Evolutionary conservation across 805 yeast genomes (phyloP), one percentile per base, ranked within the genome.

Genomic region (Teunomyces tritomae): DNA sequence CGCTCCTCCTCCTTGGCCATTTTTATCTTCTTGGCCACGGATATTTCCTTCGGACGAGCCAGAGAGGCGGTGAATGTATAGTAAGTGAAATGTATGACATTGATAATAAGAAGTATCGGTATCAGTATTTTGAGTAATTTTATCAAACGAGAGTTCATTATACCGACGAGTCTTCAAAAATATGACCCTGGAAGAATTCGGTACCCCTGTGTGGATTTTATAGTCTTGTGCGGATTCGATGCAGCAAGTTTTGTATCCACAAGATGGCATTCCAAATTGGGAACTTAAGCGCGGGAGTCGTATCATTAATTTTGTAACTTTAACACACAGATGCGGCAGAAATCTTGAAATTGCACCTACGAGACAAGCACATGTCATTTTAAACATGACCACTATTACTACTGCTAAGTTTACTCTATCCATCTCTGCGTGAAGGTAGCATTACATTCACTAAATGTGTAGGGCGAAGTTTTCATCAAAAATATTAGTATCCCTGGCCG

Each of bases 101-200:
- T 48, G 29, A 48, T 13, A 14, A 48, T 13, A 6, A 48, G 40
- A 24, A 37, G 27, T n/a, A 37, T 26, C 7, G 40, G 40, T 11
- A 37, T 26, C 29, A 37, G 40, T 9, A 37, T 37, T 28, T 37
- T 37, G 2, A 37, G 29, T 24, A 37, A 37, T 26, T 37, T 37
- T 20, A 37, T n/a, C 26, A 37, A 37, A 26, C 29, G 40, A 37
- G 20, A 10, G 29, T 37, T 37, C 40, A 37, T 37, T 11, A 7
- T 37, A 8, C n/a, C 26, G 28, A 9, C 5, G 17, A 7, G 9
- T 13, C 17, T 11, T 13, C 16, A 13, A 32, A 32, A 32, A 13
- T 32, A 14, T 32, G 24, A 17, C 17, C 34, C 0, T 13, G 7
- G 11, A 11, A 32, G 34, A 32, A 32, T 13, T 13, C 5, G 16